These are phyloP conservation scores for Pseudoturritis turrita DNA, from an alignment of 345 rosid genomes.

Conservation along the genomic window DNA sequence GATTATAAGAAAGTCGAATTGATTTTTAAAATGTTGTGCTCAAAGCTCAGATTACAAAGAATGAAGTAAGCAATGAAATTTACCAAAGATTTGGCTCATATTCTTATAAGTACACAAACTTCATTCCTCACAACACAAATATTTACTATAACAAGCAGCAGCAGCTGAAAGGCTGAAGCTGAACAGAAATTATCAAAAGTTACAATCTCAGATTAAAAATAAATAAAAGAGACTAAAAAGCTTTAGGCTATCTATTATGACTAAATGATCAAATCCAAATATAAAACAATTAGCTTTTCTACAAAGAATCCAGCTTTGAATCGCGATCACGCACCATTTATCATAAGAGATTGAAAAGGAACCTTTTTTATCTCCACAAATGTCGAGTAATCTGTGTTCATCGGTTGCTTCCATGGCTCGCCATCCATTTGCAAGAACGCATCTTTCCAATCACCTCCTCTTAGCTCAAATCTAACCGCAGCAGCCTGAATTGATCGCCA, in stretches of 20 bases:
- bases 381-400: conserved; percentile 67
- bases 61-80: neutral
- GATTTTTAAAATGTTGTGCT: neutral
- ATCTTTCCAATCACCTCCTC: conserved; percentile 90
- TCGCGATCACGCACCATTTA: conserved; percentile 41
- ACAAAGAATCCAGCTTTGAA: conserved; percentile 19
- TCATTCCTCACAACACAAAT: conserved; percentile 10
- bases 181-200: neutral
- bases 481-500: conserved; percentile 52
- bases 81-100: neutral
- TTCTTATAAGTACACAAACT: conserved; percentile 14
- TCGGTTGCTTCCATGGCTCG: conserved; percentile 93
- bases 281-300: conserved; percentile 22
- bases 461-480: conserved; percentile 77
- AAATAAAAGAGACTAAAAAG: neutral
- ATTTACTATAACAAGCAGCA: conserved; percentile 6
- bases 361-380: conserved; percentile 77
- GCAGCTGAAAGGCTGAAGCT: neutral
- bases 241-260: conserved; percentile 4
- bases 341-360: conserved; percentile 66
- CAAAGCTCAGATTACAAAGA: neutral
- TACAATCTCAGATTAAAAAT: conserved; percentile 2
- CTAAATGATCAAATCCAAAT: conserved; percentile 23
- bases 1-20: neutral
- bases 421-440: conserved; percentile 98